Percentiles rank a stretch among this genome's conserved stretches.
Evolutionary conservation across 371 early-diverging fungal species (phyloP).

Genomic region (Lichtheimia ramosa): DNA sequence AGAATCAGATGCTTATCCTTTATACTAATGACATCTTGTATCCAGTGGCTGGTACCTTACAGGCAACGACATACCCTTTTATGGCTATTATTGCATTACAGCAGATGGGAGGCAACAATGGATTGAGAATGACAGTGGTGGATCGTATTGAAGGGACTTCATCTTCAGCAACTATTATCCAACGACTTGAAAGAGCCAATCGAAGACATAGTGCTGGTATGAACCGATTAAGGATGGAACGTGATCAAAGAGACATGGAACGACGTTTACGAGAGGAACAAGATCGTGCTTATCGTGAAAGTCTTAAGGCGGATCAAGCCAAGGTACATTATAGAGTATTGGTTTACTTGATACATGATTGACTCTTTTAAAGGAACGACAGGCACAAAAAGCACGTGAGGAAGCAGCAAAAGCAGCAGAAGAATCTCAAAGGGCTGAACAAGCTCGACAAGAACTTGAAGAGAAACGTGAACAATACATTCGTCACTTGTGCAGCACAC

Average conservation of each 20-base stretch:
- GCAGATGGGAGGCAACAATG: background rate
- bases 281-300: conserved; percentile 85
- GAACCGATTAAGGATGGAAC: conserved; percentile 63
- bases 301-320: conserved; percentile 80
- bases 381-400: conserved; percentile 61
- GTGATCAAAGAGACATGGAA: conserved; percentile 71
- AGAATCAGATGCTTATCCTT: background rate
- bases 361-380: conserved; percentile 60
- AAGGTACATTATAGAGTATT: background rate
- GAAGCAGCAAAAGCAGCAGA: conserved; percentile 51
- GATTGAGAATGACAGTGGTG: conserved; percentile 62
- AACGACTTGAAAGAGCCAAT: conserved; percentile 52
- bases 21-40: background rate
- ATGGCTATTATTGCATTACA: conserved; percentile 75
- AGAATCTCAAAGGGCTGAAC: conserved; percentile 35
- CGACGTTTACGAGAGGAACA: conserved; percentile 84
- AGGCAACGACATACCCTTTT: conserved; percentile 82
- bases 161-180: conserved; percentile 59
- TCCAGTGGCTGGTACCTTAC: conserved; percentile 69
- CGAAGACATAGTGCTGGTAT: conserved; percentile 64
- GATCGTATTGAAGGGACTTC: conserved; percentile 69
- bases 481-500: conserved; percentile 37
- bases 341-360: background rate
- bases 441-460: conserved; percentile 33
- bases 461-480: conserved; percentile 50